Base-by-base conservation (phyloP, 2,329 filamentous ascomycete species). In the Ascochyta lentis region DNA sequence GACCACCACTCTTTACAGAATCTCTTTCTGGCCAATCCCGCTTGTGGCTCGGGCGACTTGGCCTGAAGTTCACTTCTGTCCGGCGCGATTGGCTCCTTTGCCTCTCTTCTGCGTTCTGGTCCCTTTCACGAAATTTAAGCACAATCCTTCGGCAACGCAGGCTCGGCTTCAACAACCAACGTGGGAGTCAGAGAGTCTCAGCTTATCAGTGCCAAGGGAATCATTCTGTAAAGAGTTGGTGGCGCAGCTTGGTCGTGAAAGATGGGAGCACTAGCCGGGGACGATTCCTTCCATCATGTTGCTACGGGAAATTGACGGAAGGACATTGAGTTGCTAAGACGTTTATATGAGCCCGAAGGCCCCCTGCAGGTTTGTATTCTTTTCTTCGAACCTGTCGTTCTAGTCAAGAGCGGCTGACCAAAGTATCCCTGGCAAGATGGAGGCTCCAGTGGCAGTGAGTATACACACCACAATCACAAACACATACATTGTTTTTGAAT, bases 141-240 rank as follows among this genome's bases (percentile, higher is more conserved):
- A 46, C 24, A 31, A 39, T 48, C 46, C 45, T 57, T 58, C 49
- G 48, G 49, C 49, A 52, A 50, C 22, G 13, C 45, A 48, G 24
- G 45, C 52, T 56, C 54, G 58, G 60, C 56, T 52, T 47, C 31
- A 31, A 53, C 33, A 52, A 38, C 50, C 44, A 56, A 51, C 45
- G 57, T 56, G 55, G 63, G 49, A 56, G 33, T 16, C 35, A 29
- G 37, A 39, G 31, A 45, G 33, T 6, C 27, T 47, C 41, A 58
- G 54, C 69, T 72, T 72, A 72, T 72, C 69, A 67, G 63, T 68
- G 68, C 69, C 68, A 71, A 72, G 69, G 24, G 49, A 54, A 60
- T 51, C 34, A 51, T 42, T 31, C 42, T 58, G 48, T 40, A 52
- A 52, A 54, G 49, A 54, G 42, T 49, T 58, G 60, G 68, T 60